Base-by-base conservation (phyloP, 208 protist species). In the Crithidia mellificae region DNA sequence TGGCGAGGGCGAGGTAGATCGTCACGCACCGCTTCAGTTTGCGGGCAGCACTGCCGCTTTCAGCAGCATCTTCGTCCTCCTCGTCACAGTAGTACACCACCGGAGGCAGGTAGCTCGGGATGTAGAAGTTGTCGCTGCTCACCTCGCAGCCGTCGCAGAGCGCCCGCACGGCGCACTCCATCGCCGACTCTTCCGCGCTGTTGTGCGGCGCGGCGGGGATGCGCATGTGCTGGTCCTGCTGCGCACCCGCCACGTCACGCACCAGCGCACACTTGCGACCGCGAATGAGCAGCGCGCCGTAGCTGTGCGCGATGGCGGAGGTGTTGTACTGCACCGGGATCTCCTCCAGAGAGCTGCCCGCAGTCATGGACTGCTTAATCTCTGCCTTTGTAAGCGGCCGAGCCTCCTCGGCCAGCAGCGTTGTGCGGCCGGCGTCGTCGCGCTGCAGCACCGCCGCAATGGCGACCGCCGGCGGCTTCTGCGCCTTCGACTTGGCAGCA, bases 201-300 rank as follows among this genome's bases (percentile, higher is more conserved):
- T 9, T 61, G 64, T 87, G 84, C 5, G 77, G 72, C 4, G 68
- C 44, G 34, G 29, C 61, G 5, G 90, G 90, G 36, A 95, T 68
- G 20, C 50, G 58, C 74, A 92, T 52, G 41, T 46, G 44, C 20
- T 44, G 24, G 5, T 17, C 27, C 50, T 22, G 22, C 7, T 19
- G 49, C 17, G 55, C 49, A 3, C 25, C 38, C 4, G 25, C 25
- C 1, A 55, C 43, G 20, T 68, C 53, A 41, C 90, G 84, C 53
- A 87, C 78, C 54, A 95, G 77, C 12, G 81, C 90, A 68, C 90
- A 95, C 72, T 95, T 92, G 20, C 87, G 87, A 25, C 90, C 90
- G 15, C 90, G 87, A 50, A 95, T 64, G 52, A 95, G 73, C 49
- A 95, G 43, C 9, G 78, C 85, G 12, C 90, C 90, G 71, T 87